phyloP scores from a whole-genome alignment of 2,329 filamentous ascomycete species.

The Colletotrichum agaves region DNA sequence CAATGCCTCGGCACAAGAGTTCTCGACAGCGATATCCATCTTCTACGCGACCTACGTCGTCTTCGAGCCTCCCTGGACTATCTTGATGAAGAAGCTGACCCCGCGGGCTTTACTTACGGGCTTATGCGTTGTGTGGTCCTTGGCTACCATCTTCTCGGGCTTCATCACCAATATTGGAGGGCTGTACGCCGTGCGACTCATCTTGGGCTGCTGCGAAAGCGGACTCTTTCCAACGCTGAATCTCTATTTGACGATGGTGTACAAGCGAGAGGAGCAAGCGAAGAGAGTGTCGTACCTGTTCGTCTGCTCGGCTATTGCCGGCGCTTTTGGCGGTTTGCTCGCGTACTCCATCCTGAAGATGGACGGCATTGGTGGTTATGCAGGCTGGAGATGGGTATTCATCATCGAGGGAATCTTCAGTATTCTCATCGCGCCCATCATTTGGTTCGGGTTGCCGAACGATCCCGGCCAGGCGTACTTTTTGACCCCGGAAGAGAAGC shows the following conservation, averaged over 20 bases:
- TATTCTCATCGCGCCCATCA: conserved; percentile 52
- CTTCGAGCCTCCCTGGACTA: conserved; percentile 50
- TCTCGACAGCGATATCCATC: conserved; percentile 53
- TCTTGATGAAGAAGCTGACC: conserved; percentile 48
- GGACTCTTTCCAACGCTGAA: conserved; percentile 61
- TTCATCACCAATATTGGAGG: conserved; percentile 54
- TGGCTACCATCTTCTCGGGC: conserved; percentile 60
- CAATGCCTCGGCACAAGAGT: conserved; percentile 51
- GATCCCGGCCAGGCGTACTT: conserved; percentile 60
- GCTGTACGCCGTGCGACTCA: conserved; percentile 56
- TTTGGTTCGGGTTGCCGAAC: conserved; percentile 60
- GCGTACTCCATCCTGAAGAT: conserved; percentile 62
- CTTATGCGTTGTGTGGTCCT: conserved; percentile 54
- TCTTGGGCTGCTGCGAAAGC: conserved; percentile 60
- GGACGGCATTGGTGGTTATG: conserved; percentile 50
- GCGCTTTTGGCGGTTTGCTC: conserved; percentile 51
- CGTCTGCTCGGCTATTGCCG: conserved; percentile 62
- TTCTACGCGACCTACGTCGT: conserved; percentile 63
- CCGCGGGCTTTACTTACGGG: conserved; percentile 45
- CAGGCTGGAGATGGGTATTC: conserved; percentile 59
- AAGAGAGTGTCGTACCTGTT: conserved; percentile 51
- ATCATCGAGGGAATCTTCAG: conserved; percentile 62
- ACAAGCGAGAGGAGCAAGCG: conserved; percentile 47
- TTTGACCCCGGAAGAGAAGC: conserved; percentile 57
- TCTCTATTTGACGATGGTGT: conserved; percentile 50